These are phyloP conservation scores for Vaccinium vitisidaea DNA, from an alignment of 148 eudicot species.

Conservation along the genomic window DNA sequence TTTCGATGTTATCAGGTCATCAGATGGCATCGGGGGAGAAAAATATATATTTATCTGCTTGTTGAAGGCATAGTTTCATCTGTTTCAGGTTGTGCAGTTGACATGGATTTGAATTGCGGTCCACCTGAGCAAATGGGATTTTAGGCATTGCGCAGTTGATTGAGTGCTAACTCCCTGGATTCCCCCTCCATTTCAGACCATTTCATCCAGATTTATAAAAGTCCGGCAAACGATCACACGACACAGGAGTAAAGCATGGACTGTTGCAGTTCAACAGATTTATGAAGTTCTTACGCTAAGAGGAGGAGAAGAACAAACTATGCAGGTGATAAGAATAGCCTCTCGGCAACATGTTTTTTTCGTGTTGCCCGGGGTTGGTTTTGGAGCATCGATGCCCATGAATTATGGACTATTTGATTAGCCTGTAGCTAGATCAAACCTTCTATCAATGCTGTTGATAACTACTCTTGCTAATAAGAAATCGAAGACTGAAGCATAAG, in stretches of 20 bases:
- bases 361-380: neutral
- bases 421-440: neutral
- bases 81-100: neutral
- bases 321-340: neutral
- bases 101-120: neutral
- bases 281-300: neutral
- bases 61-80: neutral
- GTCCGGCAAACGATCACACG: neutral
- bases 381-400: neutral
- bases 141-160: neutral
- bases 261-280: neutral
- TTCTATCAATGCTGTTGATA: neutral
- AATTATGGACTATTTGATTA: neutral
- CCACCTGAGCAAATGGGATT: neutral
- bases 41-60: constrained; percentile 1
- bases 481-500: neutral
- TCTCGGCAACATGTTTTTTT: neutral
- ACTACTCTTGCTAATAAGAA: neutral
- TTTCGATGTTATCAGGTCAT: neutral
- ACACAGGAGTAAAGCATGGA: neutral
- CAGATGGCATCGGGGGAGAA: constrained; percentile 9
- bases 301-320: neutral
- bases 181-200: neutral
- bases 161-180: neutral
- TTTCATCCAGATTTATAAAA: neutral